These are phyloP conservation scores for Parafenestella ontariensis DNA, from an alignment of 2,329 filamentous ascomycete genomes.

Conservation along the genomic window DNA sequence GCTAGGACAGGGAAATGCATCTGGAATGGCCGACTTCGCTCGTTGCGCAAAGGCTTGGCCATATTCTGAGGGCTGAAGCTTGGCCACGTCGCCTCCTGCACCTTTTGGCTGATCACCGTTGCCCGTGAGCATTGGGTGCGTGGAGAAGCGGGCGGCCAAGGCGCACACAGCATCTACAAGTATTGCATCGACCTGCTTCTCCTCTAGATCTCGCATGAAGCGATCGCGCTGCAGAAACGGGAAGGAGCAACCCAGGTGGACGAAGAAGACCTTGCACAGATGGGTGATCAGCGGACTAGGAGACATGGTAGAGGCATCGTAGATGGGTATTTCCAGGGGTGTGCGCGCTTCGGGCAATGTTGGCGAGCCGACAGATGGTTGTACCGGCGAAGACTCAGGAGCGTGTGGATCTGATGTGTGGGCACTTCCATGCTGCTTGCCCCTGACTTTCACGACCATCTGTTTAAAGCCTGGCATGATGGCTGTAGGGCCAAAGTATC, in stretches of 20 bases:
- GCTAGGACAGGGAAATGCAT: constrained; percentile 82
- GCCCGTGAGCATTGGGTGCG: constrained; percentile 60
- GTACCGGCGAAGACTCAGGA: constrained; percentile 46
- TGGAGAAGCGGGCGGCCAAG: constrained; percentile 80
- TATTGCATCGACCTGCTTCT: constrained; percentile 83
- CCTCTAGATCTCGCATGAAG: constrained; percentile 77
- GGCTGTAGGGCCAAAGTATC: constrained; percentile 89
- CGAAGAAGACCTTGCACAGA: constrained; percentile 81
- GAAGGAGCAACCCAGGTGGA: constrained; percentile 83
- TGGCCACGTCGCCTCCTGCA: constrained; percentile 19
- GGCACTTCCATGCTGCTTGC: constrained; percentile 66
- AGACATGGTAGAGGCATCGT: constrained; percentile 75
- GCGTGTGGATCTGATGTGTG: constrained; percentile 58
- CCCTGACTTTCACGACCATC: constrained; percentile 81
- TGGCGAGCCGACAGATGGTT: constrained; percentile 37
- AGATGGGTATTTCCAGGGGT: constrained; percentile 66
- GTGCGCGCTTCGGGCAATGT: constrained; percentile 50
- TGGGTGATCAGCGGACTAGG: constrained; percentile 78
- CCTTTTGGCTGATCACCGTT: constrained; percentile 58
- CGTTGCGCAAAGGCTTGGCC: constrained; percentile 81
- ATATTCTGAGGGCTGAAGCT: constrained; percentile 65
- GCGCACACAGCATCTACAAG: constrained; percentile 87
- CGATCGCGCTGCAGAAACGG: constrained; percentile 78
- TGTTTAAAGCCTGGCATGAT: constrained; percentile 93
- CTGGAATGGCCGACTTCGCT: constrained; percentile 81